phyloP scores from a whole-genome alignment of 2,329 filamentous ascomycete species.

The Fusarium sp. region DNA sequence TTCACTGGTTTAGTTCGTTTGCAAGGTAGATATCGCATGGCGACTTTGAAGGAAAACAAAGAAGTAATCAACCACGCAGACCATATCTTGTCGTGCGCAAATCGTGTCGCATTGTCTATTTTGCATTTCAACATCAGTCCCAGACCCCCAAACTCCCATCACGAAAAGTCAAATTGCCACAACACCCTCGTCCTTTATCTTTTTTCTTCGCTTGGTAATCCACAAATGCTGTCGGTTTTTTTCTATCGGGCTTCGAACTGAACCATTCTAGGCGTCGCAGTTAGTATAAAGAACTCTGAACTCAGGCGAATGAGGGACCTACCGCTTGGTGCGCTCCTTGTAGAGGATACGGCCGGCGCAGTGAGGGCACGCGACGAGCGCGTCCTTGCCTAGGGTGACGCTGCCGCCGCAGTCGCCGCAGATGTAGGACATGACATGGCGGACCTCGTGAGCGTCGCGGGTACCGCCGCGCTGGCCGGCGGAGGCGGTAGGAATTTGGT shows the following conservation, averaged over 20 bases:
- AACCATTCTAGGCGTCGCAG: conserved; percentile 79
- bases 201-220: conserved; percentile 30
- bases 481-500: conserved; percentile 76
- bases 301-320: conserved; percentile 54
- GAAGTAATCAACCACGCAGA: conserved; percentile 31
- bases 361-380: conserved; percentile 64
- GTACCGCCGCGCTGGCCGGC: conserved; percentile 61
- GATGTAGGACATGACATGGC: conserved; percentile 57
- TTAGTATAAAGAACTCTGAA: conserved; percentile 6
- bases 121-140: conserved; percentile 33
- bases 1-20: conserved; percentile 31
- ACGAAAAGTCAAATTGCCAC: conserved; percentile 41
- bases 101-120: conserved; percentile 39
- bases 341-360: conserved; percentile 97
- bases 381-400: conserved; percentile 61
- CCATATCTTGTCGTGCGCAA: conserved; percentile 20
- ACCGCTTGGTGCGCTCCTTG: conserved; percentile 98
- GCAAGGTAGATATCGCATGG: conserved; percentile 45
- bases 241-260: conserved; percentile 92
- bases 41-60: conserved; percentile 39
- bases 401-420: conserved; percentile 62
- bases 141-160: conserved; percentile 48
- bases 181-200: conserved; percentile 17
- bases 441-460: conserved; percentile 57
- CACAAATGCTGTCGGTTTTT: background rate